Base-by-base conservation (phyloP, 306 rosid genomes). In the Cucurbita moschata region DNA sequence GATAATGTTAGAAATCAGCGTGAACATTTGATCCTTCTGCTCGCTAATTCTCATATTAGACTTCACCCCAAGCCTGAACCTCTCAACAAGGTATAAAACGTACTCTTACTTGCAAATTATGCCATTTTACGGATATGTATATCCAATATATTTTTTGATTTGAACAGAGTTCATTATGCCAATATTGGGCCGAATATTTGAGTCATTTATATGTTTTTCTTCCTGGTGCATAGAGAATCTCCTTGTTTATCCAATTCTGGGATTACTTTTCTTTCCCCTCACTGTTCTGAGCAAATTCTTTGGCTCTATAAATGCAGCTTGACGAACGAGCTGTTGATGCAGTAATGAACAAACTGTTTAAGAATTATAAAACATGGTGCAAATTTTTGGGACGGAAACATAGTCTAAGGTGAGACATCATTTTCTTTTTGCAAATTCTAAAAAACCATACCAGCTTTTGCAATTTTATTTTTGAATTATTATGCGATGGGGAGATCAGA, bases 1-100 rank as follows among this genome's bases (percentile, higher is more conserved):
- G 98, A 93, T 87, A 93, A 83, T 13, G 96, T 93, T 78, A 87
- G 98, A 87, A 93, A 93, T 79, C 98, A 93, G 86, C 89, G 96
- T 79, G 98, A 93, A 85, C 91, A 93, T 85, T 82, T 93, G 83
- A 87, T 88, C 81, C 84, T 88, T 80, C 96, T 93, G 61, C 97
- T 93, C 35, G 97, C 98, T 19, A 87, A 93, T 83, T 58, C 76
- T 64, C 98, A 93, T 83, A 88, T 86, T 77, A 86, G 97, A 84
- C 89, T 93, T 53, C 77, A 86, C 58, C 98, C 98, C 70, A 93
- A 93, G 86, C 88, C 98, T 3, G 98, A 93, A 86, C 97, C 96
- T 79, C 94, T 90, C 77, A 93, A 86, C 83, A 93, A 90, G 97
- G 98, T 64, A 86, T 40, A 80, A 80, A 19, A 19, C 58, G 59